These are phyloP conservation scores for Tephrocybe sp. DNA, from an alignment of 768 basidiomycete genomes.

Conservation along the genomic window DNA sequence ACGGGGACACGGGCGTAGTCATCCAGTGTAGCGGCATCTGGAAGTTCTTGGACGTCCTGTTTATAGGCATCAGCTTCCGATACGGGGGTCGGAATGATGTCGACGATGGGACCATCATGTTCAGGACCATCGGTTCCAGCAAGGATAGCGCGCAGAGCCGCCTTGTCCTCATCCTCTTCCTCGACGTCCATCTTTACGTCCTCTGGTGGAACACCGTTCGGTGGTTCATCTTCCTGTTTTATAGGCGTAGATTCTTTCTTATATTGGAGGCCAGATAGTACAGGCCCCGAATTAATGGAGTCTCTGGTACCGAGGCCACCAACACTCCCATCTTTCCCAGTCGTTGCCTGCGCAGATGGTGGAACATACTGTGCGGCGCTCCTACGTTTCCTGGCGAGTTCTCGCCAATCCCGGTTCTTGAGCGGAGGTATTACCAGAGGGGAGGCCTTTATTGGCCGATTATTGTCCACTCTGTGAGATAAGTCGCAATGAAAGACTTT, in stretches of 20 bases:
- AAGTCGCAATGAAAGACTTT: constrained; percentile 36
- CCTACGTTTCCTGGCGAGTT: constrained; percentile 67
- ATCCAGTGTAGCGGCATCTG: constrained; percentile 71
- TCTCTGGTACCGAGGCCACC: constrained; percentile 78
- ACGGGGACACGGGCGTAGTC: constrained; percentile 93
- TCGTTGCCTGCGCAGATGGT: constrained; percentile 50
- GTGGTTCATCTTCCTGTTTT: constrained; percentile 27
- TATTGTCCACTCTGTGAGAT: constrained; percentile 41
- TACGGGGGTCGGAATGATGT: constrained; percentile 63
- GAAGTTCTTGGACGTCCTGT: constrained; percentile 81
- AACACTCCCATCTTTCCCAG: constrained; percentile 70
- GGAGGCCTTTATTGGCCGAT: constrained; percentile 45
- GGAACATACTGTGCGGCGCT: constrained; percentile 62
- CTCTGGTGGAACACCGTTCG: constrained; percentile 19
- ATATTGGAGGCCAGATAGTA: constrained; percentile 66
- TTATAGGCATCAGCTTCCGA: constrained; percentile 84
- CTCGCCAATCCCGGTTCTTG: constrained; percentile 91
- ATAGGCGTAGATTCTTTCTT: constrained; percentile 33
- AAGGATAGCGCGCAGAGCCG: constrained; percentile 78
- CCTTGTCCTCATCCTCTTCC: constrained; percentile 73
- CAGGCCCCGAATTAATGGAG: constrained; percentile 74
- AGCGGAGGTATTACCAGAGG: constrained; percentile 86
- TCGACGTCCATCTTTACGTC: constrained; percentile 34
- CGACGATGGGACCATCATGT: constrained; percentile 44
- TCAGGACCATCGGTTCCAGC: constrained; percentile 47